Evolutionary conservation across 2,329 filamentous ascomycete genomes (phyloP).

Genomic region (Orbilia ellipsospora): DNA sequence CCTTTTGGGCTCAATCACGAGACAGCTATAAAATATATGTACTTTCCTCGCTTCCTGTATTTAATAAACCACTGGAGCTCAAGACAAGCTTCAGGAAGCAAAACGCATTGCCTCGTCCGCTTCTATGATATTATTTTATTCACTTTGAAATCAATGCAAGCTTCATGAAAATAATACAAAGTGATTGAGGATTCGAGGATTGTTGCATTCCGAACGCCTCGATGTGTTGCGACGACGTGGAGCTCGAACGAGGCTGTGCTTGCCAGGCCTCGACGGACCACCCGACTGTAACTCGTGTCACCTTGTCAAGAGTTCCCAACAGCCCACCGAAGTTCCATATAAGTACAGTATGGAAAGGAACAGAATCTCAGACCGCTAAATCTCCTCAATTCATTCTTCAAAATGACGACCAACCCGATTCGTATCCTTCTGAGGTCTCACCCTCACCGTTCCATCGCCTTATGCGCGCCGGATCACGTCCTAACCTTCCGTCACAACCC

Average conservation of each 20-base stretch:
- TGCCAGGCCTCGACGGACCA: constrained; percentile 27
- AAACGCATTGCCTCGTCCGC: no score
- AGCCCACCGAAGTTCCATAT: constrained; percentile 9
- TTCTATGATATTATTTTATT: no score
- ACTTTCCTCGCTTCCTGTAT: no score
- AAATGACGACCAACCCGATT: constrained; percentile 68
- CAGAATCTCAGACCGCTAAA: background rate
- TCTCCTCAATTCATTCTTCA: constrained; percentile 27
- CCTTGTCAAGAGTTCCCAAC: constrained; percentile 7
- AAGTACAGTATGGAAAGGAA: constrained; percentile 32
- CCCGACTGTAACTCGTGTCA: constrained; percentile 50
- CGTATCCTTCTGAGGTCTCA: constrained; percentile 82
- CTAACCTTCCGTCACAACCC: constrained; percentile 85
- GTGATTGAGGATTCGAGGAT: background rate
- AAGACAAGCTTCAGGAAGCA: no score
- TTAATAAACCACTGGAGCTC: no score
- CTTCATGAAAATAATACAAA: no score
- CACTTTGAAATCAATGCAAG: no score
- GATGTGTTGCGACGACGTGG: constrained; percentile 4
- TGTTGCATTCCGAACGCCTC: background rate
- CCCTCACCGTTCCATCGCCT: constrained; percentile 86
- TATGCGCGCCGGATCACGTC: constrained; percentile 81
- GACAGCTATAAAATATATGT: no score
- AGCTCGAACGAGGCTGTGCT: constrained; percentile 29
- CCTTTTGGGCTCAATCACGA: no score